phyloP scores from a whole-genome alignment of 1,284 basidiomycete genomes.

The Puccinia coronata region DNA sequence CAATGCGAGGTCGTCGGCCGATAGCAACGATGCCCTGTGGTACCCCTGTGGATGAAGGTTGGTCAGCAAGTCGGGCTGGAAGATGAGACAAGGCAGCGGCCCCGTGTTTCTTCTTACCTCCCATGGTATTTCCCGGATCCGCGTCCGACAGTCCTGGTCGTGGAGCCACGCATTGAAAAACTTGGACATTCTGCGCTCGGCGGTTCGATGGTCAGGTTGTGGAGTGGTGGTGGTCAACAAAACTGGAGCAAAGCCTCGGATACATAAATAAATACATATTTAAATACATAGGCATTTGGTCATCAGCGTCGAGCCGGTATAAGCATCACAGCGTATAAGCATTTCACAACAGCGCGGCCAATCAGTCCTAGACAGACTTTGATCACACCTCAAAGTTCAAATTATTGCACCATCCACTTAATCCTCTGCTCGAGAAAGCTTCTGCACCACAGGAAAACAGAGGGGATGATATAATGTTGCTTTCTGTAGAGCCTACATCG shows the following conservation, averaged over 20 bases:
- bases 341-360: too few relatives aligned
- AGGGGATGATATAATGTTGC: too few relatives aligned
- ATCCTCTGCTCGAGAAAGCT: too few relatives aligned
- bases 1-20: conserved; percentile 80
- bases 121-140: conserved; percentile 90
- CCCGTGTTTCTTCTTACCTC: conserved; percentile 64
- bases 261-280: too few relatives aligned
- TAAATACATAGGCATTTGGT: too few relatives aligned
- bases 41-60: conserved; percentile 66
- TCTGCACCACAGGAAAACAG: too few relatives aligned
- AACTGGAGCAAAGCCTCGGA: too few relatives aligned
- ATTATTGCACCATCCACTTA: too few relatives aligned
- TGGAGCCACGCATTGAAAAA: conserved; percentile 83
- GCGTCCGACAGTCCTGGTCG: conserved; percentile 80
- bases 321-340: conserved; percentile 2
- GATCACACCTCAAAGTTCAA: too few relatives aligned
- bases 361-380: too few relatives aligned
- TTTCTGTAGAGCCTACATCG: too few relatives aligned
- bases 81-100: background rate
- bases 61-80: background rate
- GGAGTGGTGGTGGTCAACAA: background rate
- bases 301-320: background rate
- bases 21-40: conserved; percentile 88
- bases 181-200: conserved; percentile 12
- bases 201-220: background rate